Conservation (phyloP, 1,284 basidiomycete genomes). For the Wolfiporia cocos region DNA sequence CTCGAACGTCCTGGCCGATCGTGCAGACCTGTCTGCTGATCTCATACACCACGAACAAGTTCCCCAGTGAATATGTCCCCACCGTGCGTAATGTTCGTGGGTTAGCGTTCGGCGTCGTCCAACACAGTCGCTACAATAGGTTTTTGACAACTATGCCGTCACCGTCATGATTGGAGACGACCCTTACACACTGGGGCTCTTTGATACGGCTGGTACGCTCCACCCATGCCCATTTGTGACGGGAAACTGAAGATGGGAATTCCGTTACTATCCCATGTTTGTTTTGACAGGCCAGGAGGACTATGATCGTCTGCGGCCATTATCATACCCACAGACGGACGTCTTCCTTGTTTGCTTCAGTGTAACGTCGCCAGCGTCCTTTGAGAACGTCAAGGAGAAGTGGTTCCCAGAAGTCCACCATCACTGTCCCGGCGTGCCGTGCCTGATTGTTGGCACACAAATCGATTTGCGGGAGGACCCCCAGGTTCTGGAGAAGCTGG, state of each 20-base stretch:
- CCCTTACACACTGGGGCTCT: slow-evolving; percentile 96
- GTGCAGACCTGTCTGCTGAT: slow-evolving; percentile 94
- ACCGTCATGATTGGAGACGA: slow-evolving; percentile 99
- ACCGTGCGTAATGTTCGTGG: slow-evolving; percentile 60
- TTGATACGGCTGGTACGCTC: slow-evolving; percentile 88
- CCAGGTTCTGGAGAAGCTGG: slow-evolving; percentile 91
- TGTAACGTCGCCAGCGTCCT: slow-evolving; percentile 96
- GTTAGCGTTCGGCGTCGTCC: slow-evolving; percentile 11
- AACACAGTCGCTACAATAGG: slow-evolving; percentile 40
- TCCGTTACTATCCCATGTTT: slow-evolving; percentile 6
- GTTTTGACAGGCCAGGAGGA: slow-evolving; percentile 85
- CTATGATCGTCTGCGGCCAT: slow-evolving; percentile 96
- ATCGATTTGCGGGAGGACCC: slow-evolving; percentile 94
- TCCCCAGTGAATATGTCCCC: slow-evolving; percentile 98
- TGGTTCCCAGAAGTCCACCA: slow-evolving; percentile 99
- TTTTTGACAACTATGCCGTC: slow-evolving; percentile 97
- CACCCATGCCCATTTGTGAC: slow-evolving; percentile 2
- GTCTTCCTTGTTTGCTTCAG: slow-evolving; percentile 99
- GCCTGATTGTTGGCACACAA: slow-evolving; percentile 98
- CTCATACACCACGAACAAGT: slow-evolving; percentile 99
- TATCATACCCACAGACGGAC: slow-evolving; percentile 99
- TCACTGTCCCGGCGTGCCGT: slow-evolving; percentile 99
- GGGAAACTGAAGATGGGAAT: slow-evolving; percentile 2
- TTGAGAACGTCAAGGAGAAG: slow-evolving; percentile 99
- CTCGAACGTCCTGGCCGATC: not conserved